These are phyloP conservation scores for Podospora pseudocomata DNA, from an alignment of 495 filamentous ascomycete species.

Conservation along the genomic window DNA sequence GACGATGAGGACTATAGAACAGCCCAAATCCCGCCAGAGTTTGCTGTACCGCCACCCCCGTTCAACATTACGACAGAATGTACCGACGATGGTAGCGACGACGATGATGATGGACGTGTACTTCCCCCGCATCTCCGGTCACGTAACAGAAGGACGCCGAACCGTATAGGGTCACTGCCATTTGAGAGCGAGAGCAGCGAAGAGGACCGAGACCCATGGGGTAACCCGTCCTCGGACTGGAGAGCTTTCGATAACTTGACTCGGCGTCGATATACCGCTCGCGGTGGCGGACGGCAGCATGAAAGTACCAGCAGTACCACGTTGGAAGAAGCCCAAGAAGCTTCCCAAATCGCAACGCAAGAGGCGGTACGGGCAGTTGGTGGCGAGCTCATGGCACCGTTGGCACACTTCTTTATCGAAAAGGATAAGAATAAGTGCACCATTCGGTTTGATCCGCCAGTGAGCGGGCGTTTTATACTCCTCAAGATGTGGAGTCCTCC, in stretches of 20 bases:
- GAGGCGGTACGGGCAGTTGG: slow-evolving; percentile 54
- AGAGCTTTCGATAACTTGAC: slow-evolving; percentile 7
- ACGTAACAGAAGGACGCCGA: slow-evolving; percentile 33
- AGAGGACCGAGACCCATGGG: slow-evolving; percentile 25
- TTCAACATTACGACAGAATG: slow-evolving; percentile 52
- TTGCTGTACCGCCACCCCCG: slow-evolving; percentile 37
- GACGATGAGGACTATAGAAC: slow-evolving; percentile 43
- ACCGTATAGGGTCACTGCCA: slow-evolving; percentile 48
- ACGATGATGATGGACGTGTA: slow-evolving; percentile 26
- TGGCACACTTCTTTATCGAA: slow-evolving; percentile 76
- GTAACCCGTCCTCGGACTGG: slow-evolving; percentile 14
- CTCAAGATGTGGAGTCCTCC: slow-evolving; percentile 80
- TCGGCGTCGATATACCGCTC: not conserved
- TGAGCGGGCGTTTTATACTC: slow-evolving; percentile 76
- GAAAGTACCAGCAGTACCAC: slow-evolving; percentile 26
- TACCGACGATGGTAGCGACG: slow-evolving; percentile 51
- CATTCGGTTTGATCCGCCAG: slow-evolving; percentile 82
- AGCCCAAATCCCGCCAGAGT: slow-evolving; percentile 53
- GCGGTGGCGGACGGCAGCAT: not conserved
- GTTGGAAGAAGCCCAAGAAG: slow-evolving; percentile 48
- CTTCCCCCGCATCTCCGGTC: slow-evolving; percentile 13
- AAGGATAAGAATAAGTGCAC: slow-evolving; percentile 77
- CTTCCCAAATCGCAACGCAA: slow-evolving; percentile 51
- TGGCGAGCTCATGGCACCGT: slow-evolving; percentile 59
- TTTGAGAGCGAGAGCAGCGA: slow-evolving; percentile 49